Conservation (phyloP, 108 stramenopile species). For the Skeletonema potamos region DNA sequence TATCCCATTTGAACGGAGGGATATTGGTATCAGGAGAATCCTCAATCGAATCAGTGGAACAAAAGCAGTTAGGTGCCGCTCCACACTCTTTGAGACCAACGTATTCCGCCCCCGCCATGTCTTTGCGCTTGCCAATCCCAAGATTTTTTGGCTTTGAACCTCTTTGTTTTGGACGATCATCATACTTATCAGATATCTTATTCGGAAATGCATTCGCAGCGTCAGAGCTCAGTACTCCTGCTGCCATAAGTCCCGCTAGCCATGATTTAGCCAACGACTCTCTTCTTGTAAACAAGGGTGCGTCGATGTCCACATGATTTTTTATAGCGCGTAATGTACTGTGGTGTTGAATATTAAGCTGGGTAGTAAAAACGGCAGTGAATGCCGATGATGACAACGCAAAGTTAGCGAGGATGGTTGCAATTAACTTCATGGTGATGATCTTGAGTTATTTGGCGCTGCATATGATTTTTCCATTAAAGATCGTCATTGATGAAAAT, state of each 20-base stretch:
- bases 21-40: conserved; percentile 74
- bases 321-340: not conserved
- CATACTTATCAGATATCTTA: conserved; percentile 77
- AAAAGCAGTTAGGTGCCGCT: conserved; percentile 86
- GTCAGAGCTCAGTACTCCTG: conserved; percentile 4
- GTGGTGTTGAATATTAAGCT: too few species aligned
- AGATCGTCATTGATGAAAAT: too few species aligned
- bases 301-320: not conserved
- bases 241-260: not conserved
- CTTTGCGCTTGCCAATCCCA: conserved; percentile 59
- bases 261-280: conserved; percentile 21
- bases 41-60: conserved; percentile 62
- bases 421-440: not conserved
- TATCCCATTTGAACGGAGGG: conserved; percentile 71
- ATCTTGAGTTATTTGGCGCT: too few species aligned
- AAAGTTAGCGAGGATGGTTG: not conserved
- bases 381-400: not conserved
- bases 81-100: conserved; percentile 77
- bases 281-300: conserved; percentile 4
- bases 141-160: conserved; percentile 78
- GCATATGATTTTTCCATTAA: too few species aligned
- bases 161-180: conserved; percentile 81
- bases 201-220: conserved; percentile 72
- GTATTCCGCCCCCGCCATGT: conserved; percentile 72
- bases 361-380: not conserved